Percentiles rank a stretch among this genome's conserved stretches.
These are phyloP conservation scores for Pleurotus tuber-regium DNA, from an alignment of 768 basidiomycete genomes.

Conservation along the genomic window DNA sequence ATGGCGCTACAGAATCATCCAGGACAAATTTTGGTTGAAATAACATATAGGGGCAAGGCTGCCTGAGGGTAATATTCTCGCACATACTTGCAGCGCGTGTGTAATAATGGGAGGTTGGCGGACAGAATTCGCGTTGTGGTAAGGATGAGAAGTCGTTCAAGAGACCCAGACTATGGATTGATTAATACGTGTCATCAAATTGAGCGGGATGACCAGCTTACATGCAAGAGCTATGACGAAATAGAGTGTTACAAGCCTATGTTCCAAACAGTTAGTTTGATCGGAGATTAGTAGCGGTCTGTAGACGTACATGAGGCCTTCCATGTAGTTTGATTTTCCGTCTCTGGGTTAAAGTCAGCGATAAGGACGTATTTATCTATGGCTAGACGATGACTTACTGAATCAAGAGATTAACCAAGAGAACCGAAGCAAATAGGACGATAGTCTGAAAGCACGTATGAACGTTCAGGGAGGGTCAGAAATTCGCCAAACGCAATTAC, in stretches of 20 bases:
- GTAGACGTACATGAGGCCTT: conserved; percentile 68
- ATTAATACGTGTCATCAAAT: conserved; percentile 13
- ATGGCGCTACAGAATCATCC: too few relatives aligned
- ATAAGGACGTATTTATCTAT: too few relatives aligned
- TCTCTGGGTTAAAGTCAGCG: conserved; percentile 52
- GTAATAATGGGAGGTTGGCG: too few relatives aligned
- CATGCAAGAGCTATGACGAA: conserved; percentile 79
- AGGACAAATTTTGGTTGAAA: too few relatives aligned
- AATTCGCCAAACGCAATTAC: conserved; percentile 28
- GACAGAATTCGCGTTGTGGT: too few relatives aligned
- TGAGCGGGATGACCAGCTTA: conserved; percentile 30
- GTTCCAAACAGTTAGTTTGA: conserved; percentile 36
- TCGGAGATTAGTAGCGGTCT: conserved; percentile 20
- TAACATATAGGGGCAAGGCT: too few relatives aligned
- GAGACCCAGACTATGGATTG: conserved; percentile 38
- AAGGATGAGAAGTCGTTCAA: conserved; percentile 19
- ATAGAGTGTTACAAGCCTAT: conserved; percentile 63
- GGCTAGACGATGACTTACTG: conserved; percentile 40
- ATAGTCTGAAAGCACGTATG: conserved; percentile 80
- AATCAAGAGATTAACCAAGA: conserved; percentile 83
- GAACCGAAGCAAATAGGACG: conserved; percentile 79
- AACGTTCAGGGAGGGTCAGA: conserved; percentile 1
- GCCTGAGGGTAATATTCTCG: too few relatives aligned
- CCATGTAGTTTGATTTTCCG: conserved; percentile 90
- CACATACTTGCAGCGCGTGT: too few relatives aligned